Evolutionary conservation across 2,329 filamentous ascomycete genomes (phyloP), one percentile per base, ranked within the genome.

Genomic region (Verticillium longisporum): DNA sequence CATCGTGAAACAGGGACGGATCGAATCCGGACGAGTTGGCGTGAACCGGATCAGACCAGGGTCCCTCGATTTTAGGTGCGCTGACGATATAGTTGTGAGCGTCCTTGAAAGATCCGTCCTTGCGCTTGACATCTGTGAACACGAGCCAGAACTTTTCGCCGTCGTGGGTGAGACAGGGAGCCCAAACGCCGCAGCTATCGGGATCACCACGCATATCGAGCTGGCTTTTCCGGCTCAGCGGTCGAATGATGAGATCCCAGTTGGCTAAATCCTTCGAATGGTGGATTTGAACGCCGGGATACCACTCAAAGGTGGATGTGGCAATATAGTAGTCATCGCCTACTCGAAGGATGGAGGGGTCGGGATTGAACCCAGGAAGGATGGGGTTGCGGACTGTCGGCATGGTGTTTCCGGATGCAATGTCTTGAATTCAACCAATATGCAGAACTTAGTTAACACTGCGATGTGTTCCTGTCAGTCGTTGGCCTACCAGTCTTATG

Each of bases 111-210:
- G 80, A 83, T 13, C 85, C 86, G 65, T 88, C 86, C 69, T 88
- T 88, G 64, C 85, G 83, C 73, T 87, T 88, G 15, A 88, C 84
- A 66, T 88, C 84, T 1, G 85, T 87, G 69, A 86, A 88, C 1
- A 88, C 85, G 5, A 88, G 79, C 78, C 81, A 88, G 72, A 87
- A 88, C 60, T 74, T 79, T 2, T 80, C 75, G 55, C 83, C 84
- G 64, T 87, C 84, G 65, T 88, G 83, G 0, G 80, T 83, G 21
- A 88, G 76, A 66, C 85, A 88, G 0, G 86, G 86, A 1, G 85
- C 85, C 83, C 85, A 88, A n/a, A 88, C 74, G 41, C 83, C 83
- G 66, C 83, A 84, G 69, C 81, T 83, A 68, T 86, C 83, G 0
- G 83, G 83, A 66, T 84, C 74, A n/a, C 82, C 82, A 15, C 83